Percentiles rank a stretch among this genome's conserved stretches.
Evolutionary conservation across 2,329 filamentous ascomycete species (phyloP).

Genomic region (Lachnellula arida): DNA sequence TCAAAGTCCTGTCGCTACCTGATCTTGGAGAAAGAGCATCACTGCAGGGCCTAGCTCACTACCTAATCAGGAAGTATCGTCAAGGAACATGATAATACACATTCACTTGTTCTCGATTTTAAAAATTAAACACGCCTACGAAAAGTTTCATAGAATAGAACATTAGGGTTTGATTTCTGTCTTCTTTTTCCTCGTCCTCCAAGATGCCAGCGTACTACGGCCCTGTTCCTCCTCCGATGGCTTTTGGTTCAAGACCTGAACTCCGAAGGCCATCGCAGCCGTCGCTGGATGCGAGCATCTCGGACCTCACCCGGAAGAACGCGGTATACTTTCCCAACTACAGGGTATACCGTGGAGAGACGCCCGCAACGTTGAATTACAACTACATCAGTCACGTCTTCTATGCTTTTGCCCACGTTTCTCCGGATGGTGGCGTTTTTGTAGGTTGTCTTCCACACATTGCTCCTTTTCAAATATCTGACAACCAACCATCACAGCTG

Average conservation of each 20-base stretch:
- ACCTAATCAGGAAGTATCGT: conserved; percentile 6
- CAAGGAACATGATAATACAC: conserved; percentile 9
- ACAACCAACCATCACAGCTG: conserved; percentile 45
- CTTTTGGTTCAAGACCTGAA: conserved; percentile 24
- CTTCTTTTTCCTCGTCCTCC: not conserved
- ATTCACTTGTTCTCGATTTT: conserved; percentile 2
- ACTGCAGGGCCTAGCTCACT: not conserved
- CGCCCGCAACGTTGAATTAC: conserved; percentile 69
- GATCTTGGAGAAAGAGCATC: conserved; percentile 3
- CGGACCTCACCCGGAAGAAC: conserved; percentile 58
- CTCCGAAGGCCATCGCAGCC: conserved; percentile 29
- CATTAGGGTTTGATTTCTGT: not conserved
- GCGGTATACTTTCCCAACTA: conserved; percentile 83
- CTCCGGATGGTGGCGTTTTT: conserved; percentile 67
- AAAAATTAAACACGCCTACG: not conserved
- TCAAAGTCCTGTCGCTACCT: conserved; percentile 7
- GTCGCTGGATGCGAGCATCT: conserved; percentile 27
- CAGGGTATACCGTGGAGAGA: conserved; percentile 66
- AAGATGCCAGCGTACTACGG: conserved; percentile 25
- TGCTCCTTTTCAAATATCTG: not conserved
- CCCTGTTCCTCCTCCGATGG: conserved; percentile 24
- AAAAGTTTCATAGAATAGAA: not conserved
- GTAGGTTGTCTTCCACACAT: conserved; percentile 44
- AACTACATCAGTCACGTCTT: conserved; percentile 76
- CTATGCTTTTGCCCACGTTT: conserved; percentile 76